Percentiles rank a stretch among this genome's conserved stretches.
These are phyloP conservation scores for Camelina hispida DNA, from an alignment of 345 rosid species.

Conservation along the genomic window DNA sequence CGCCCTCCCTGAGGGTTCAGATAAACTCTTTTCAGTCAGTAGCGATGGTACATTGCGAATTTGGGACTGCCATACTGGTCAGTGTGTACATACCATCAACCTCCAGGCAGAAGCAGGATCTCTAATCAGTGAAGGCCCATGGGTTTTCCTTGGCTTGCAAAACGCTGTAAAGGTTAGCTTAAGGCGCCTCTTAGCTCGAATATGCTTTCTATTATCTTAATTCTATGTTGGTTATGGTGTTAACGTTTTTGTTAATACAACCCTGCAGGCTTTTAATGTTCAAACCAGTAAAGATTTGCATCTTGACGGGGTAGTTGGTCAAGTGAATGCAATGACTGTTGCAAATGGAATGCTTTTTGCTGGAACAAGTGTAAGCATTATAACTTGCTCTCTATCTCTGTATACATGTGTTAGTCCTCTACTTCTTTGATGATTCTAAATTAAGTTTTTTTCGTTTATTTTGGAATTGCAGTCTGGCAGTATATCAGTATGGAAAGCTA, in stretches of 20 bases:
- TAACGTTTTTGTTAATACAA: conserved; percentile 6
- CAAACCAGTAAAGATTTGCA: conserved; percentile 44
- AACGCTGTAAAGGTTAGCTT: conserved; percentile 57
- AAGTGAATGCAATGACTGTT: conserved; percentile 52
- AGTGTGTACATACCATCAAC: conserved; percentile 41
- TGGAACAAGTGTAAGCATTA: conserved; percentile 58
- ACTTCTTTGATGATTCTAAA: background rate
- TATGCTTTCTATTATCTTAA: background rate
- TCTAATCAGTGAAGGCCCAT: conserved; percentile 58
- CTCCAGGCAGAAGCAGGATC: conserved; percentile 57
- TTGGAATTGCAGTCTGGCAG: conserved; percentile 51
- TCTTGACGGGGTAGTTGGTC: conserved; percentile 54
- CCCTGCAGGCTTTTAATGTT: conserved; percentile 57
- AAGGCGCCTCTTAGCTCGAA: background rate
- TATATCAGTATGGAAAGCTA: conserved; percentile 56
- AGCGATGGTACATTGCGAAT: conserved; percentile 51
- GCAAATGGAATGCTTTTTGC: conserved; percentile 58
- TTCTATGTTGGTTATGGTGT: conserved; percentile 1
- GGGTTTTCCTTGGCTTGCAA: conserved; percentile 69
- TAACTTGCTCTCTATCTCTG: conserved; percentile 1
- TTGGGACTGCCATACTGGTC: conserved; percentile 69
- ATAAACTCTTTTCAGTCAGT: conserved; percentile 65
- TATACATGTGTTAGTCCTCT: background rate
- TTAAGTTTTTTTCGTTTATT: background rate
- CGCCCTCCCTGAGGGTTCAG: conserved; percentile 55